Conservation (phyloP, 345 rosid genomes). For the Ceriops tagal region DNA sequence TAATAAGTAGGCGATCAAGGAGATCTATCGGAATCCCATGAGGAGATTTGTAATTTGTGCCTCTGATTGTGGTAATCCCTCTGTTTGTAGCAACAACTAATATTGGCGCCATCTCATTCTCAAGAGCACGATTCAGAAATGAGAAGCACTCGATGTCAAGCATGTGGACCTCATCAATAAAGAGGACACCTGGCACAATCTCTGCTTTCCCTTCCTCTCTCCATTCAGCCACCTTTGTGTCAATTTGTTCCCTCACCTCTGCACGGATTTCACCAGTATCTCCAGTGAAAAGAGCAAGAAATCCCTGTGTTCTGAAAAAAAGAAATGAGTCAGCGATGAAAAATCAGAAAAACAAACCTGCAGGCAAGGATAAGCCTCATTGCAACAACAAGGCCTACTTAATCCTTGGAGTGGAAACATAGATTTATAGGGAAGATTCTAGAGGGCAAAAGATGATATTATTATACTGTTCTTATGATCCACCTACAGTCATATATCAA, state of each 20-base stretch:
- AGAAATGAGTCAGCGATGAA: not conserved
- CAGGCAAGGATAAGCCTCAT: not conserved
- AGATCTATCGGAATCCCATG: constrained; percentile 97
- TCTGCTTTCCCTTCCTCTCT: constrained; percentile 98
- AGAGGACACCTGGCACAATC: constrained; percentile 92
- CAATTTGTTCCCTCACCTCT: constrained; percentile 92
- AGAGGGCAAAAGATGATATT: too few relatives aligned
- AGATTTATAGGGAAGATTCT: not conserved
- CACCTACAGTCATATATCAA: too few relatives aligned
- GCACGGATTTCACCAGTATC: constrained; percentile 97
- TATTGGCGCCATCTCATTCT: constrained; percentile 96
- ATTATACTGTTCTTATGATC: too few relatives aligned
- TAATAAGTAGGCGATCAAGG: constrained; percentile 86
- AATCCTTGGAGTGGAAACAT: not conserved
- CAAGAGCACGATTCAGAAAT: constrained; percentile 89
- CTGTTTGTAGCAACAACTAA: constrained; percentile 90
- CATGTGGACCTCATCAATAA: constrained; percentile 98
- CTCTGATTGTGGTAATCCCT: constrained; percentile 86
- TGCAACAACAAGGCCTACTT: not conserved
- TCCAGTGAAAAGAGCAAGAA: constrained; percentile 90
- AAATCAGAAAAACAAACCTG: not conserved
- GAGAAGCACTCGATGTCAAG: constrained; percentile 99
- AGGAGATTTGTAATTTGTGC: constrained; percentile 87
- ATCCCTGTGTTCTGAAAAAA: constrained; percentile 73
- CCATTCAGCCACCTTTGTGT: constrained; percentile 97